Percentiles rank a stretch among this genome's conserved stretches.
Evolutionary conservation across 371 early-diverging fungal species (phyloP).

Genomic region (Funneliformis caledonium): DNA sequence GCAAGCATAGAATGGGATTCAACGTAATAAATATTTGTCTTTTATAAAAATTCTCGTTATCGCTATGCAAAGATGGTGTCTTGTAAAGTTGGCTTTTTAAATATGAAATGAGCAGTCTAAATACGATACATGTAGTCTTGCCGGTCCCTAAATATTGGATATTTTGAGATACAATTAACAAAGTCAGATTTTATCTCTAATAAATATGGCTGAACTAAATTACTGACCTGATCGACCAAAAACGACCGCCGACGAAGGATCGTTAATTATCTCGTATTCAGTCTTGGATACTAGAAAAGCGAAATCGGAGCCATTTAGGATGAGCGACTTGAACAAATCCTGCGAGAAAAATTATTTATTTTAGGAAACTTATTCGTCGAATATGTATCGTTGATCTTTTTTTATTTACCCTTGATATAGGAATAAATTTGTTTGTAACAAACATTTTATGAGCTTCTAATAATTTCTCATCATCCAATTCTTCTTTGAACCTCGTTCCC

Average conservation of each 20-base stretch:
- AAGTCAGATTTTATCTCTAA: not conserved
- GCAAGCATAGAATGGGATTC: not conserved
- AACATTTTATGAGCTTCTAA: conserved; percentile 12
- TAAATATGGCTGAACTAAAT: not conserved
- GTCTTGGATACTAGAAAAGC: conserved; percentile 30
- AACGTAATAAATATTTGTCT: conserved; percentile 15
- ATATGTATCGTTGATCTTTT: no score
- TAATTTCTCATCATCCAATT: conserved; percentile 16
- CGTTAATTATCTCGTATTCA: conserved; percentile 30
- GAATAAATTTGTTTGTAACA: conserved; percentile 31
- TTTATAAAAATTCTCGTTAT: not conserved
- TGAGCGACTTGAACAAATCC: conserved; percentile 27
- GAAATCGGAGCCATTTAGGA: not conserved
- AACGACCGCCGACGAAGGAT: conserved; percentile 20
- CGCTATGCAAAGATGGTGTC: not conserved
- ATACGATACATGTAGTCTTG: conserved; percentile 15
- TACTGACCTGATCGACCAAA: conserved; percentile 36
- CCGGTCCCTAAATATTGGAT: not conserved
- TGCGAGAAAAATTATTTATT: not conserved
- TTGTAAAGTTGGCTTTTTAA: not conserved
- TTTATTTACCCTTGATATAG: conserved; percentile 24
- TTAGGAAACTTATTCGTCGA: not conserved
- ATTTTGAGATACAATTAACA: not conserved
- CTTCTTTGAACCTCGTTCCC: not conserved
- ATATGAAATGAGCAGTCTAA: not conserved